Base-by-base conservation (phyloP, 805 yeast genomes). In the Metschnikowia matae region DNA sequence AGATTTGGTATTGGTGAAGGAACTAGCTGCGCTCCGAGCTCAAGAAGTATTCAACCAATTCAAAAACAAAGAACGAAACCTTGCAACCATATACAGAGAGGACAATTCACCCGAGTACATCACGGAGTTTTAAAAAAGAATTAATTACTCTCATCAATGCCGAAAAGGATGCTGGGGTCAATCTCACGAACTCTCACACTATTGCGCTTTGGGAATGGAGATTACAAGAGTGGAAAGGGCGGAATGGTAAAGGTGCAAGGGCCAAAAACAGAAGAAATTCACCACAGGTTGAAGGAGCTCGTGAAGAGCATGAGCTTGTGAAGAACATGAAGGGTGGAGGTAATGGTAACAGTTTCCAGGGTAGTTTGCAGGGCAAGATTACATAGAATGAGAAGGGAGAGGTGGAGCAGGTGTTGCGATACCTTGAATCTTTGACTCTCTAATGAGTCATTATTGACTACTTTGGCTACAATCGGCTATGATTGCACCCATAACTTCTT, bases 281-380 rank as follows among this genome's bases (percentile, higher is more conserved):
- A 77, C 31, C 67, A 55, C 5, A 73, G 74, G 44, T 63, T 87
- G 54, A 80, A 81, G 58, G 60, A 70, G 33, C 53, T 69, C 13
- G 61, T n/a, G n/a, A n/a, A n/a, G n/a, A n/a, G n/a, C n/a, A n/a
- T n/a, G n/a, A n/a, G n/a, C n/a, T n/a, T n/a, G n/a, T 86, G 4
- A 50, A 72, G 5, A 76, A 75, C n/a, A 63, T 87, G 61, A 87
- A 83, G 69, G 96, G 96, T 36, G 96, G 96, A 20, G 91, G 90
- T 15, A 85, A 84, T 62, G 86, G 83, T 6, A 78, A 80, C 11
- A 59, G 67, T 56, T 89, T 88, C 82, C 96, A 89, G n/a, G n/a
- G n/a, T n/a, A n/a, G n/a, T n/a, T n/a, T n/a, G n/a, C n/a, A n/a
- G 67, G 96, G 95, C 4, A 89, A 88, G 61, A 75, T 87, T 15